Base-by-base conservation (phyloP, 1,284 basidiomycete species). In the Singerocomus inundabilis region DNA sequence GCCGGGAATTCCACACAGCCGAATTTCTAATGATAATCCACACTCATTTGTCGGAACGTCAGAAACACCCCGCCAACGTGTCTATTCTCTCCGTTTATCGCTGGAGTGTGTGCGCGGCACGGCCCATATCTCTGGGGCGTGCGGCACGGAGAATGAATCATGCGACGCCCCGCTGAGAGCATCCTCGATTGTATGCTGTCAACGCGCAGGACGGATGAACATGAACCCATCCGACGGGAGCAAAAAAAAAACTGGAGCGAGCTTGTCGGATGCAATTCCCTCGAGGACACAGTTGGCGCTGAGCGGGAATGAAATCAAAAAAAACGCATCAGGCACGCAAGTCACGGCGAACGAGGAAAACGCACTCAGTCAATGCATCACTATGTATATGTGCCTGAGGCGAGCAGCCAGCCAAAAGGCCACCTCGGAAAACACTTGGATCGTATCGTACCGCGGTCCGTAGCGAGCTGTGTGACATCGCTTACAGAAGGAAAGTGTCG, bases 221-320 rank as follows among this genome's bases (percentile, higher is more conserved):
- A 21, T 21, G 21, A 4, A 21, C 4, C 2, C 21, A 21, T 21
- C 21, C 21, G 21, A 21, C 21, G 21, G 21, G 21, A 21, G 21
- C 21, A 21, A 21, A 21, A 21, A 21, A 21, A 21, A 21, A 4
- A 21, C 21, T 21, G 21, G 21, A 21, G 21, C 92, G 63, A 93
- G 93, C 55, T 71, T 81, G 44, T 91, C 91, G 1, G 91, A 91
- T 10, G 76, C 75, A 55, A 87, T 76, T 28, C 84, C 74, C 64
- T 96, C 93, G 25, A 93, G 93, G 48, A 94, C 78, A 46, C 91
- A 80, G 58, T 85, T 84, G 33, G 91, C 91, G 69, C 85, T 93
- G 67, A 48, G 57, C 57, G 61, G 51, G 59, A 63, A 66, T 58
- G 56, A 64, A 59, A 64, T 57, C 52, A 56, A 48, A 63, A 49